Conservation (phyloP, 2,329 filamentous ascomycete species). For the Ilyonectria mors-panacis region DNA sequence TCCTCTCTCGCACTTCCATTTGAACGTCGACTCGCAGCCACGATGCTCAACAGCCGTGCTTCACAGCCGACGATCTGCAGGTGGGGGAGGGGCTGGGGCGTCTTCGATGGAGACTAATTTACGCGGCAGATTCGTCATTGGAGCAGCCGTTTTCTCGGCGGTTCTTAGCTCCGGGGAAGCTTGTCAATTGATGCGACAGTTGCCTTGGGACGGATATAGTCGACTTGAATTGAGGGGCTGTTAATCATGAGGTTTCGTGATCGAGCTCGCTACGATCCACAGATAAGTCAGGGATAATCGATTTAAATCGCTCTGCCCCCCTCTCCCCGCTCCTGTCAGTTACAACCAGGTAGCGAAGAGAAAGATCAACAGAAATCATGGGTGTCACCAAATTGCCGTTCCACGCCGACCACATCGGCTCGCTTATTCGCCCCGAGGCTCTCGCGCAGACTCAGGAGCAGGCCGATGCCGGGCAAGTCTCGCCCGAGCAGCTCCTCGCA, state of each 20-base stretch:
- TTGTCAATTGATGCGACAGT: conserved; percentile 24
- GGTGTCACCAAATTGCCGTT: conserved; percentile 64
- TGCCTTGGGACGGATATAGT: conserved; percentile 26
- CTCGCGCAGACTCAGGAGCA: conserved; percentile 67
- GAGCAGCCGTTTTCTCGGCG: conserved; percentile 30
- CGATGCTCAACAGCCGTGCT: conserved; percentile 46
- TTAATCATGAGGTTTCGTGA: background rate
- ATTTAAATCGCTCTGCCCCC: conserved; percentile 24
- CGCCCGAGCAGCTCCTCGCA: conserved; percentile 61
- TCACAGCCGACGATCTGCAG: conserved; percentile 45
- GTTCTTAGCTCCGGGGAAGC: conserved; percentile 31
- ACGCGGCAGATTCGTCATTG: conserved; percentile 40
- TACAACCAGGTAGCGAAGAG: background rate
- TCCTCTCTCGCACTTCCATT: background rate
- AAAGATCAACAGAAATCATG: conserved; percentile 37
- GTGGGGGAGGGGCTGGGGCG: conserved; percentile 43
- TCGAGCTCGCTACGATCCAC: conserved; percentile 23
- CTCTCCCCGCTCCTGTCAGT: background rate
- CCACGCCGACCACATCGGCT: conserved; percentile 81
- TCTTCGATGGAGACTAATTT: conserved; percentile 37
- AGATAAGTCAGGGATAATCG: background rate
- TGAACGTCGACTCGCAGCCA: conserved; percentile 8
- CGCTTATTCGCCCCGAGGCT: conserved; percentile 75
- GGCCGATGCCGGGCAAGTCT: conserved; percentile 65
- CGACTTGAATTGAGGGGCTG: conserved; percentile 28